Conservation (phyloP, 2,329 filamentous ascomycete species). For the Aspergillus arachidicola region DNA sequence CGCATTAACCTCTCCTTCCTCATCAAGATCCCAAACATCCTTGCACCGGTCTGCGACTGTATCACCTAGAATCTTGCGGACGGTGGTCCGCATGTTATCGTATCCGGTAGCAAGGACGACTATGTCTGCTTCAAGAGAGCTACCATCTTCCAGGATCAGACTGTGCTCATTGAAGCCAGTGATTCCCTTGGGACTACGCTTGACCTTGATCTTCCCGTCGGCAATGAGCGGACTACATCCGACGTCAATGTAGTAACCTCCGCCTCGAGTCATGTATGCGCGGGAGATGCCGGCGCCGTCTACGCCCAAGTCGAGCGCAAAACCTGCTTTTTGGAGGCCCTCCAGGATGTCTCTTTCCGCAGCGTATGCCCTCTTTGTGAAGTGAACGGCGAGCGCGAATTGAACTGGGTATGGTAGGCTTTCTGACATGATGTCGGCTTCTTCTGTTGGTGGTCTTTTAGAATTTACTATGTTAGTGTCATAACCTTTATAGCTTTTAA, state of each 20-base stretch:
- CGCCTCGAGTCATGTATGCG: conserved; percentile 52
- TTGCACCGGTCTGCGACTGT: conserved; percentile 59
- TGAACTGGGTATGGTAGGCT: conserved; percentile 52
- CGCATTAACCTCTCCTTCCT: conserved; percentile 56
- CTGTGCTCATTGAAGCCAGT: conserved; percentile 51
- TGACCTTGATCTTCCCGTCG: conserved; percentile 63
- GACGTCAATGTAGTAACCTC: conserved; percentile 64
- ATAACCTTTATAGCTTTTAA: neutral
- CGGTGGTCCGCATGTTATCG: conserved; percentile 68
- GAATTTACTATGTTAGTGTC: neutral
- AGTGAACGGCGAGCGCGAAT: conserved; percentile 48
- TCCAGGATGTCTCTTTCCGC: conserved; percentile 49
- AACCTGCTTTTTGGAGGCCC: conserved; percentile 51
- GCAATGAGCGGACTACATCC: conserved; percentile 57
- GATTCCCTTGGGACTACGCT: conserved; percentile 59
- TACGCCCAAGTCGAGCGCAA: conserved; percentile 44
- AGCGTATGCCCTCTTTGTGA: conserved; percentile 45
- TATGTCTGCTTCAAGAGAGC: conserved; percentile 61
- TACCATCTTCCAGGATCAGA: conserved; percentile 57
- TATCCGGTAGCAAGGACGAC: conserved; percentile 67
- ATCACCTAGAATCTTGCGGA: conserved; percentile 64
- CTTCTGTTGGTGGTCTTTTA: conserved; percentile 49
- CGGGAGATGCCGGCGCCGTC: conserved; percentile 46
- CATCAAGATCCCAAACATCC: conserved; percentile 64
- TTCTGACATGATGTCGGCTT: conserved; percentile 53